These are phyloP conservation scores for Axilococcus clingmanii DNA, from an alignment of 139 green algal species.

Conservation along the genomic window DNA sequence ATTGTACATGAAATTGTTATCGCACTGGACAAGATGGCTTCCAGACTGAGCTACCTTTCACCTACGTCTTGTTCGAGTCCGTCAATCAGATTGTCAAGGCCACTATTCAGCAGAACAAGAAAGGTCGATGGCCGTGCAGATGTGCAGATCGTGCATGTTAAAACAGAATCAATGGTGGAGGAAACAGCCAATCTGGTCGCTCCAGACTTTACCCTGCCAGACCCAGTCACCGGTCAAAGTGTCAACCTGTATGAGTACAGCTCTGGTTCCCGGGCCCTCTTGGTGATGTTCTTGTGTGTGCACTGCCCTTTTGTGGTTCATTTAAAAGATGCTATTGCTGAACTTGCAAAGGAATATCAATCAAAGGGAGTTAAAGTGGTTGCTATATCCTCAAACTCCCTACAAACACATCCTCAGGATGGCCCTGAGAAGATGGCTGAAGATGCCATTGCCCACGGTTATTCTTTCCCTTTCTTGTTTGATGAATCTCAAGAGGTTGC, in stretches of 20 bases:
- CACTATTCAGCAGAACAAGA: no score
- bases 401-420: slow-evolving; percentile 29
- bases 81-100: no score
- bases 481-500: slow-evolving; percentile 70
- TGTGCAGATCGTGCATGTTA: slow-evolving; percentile 13
- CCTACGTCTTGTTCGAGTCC: no score
- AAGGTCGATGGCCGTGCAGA: not conserved
- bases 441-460: slow-evolving; percentile 30
- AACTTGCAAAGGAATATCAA: slow-evolving; percentile 47
- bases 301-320: slow-evolving; percentile 74
- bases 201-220: slow-evolving; percentile 40
- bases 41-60: no score
- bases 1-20: no score
- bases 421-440: slow-evolving; percentile 60
- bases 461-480: slow-evolving; percentile 37
- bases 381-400: slow-evolving; percentile 67
- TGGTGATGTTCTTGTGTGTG: slow-evolving; percentile 76
- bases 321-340: slow-evolving; percentile 43
- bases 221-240: slow-evolving; percentile 46
- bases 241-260: slow-evolving; percentile 33
- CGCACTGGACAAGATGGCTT: no score
- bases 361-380: slow-evolving; percentile 50
- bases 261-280: slow-evolving; percentile 26
- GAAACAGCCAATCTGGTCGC: slow-evolving; percentile 21
- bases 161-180: slow-evolving; percentile 19